Percentiles rank a stretch among this genome's conserved stretches.
phyloP scores from a whole-genome alignment of 495 filamentous ascomycete species.

The Annulohypoxylon moriforme region DNA sequence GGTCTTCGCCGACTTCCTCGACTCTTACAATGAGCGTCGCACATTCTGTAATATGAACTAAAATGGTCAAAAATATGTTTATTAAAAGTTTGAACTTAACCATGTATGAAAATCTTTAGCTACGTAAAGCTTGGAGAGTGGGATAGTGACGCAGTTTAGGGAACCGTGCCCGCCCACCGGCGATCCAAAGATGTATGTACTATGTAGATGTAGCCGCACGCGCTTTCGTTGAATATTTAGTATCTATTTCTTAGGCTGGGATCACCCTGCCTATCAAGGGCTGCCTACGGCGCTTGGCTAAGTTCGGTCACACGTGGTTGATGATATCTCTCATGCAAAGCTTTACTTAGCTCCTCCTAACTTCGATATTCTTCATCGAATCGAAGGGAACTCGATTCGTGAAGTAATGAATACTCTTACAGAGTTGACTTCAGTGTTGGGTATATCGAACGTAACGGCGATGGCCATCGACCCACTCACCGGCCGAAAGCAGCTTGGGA shows the following conservation, averaged over 20 bases:
- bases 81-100: conserved; percentile 2
- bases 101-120: conserved; percentile 2
- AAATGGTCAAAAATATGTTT: not conserved
- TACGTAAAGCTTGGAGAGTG: conserved; percentile 1
- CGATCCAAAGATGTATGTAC: conserved; percentile 5
- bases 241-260: conserved; percentile 3
- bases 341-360: not conserved
- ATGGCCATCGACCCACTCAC: conserved; percentile 25
- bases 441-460: conserved; percentile 40
- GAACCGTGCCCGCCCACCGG: conserved; percentile 9
- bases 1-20: not conserved
- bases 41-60: not conserved
- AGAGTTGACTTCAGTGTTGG: conserved; percentile 31
- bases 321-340: conserved; percentile 9
- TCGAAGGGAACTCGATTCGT: conserved; percentile 5
- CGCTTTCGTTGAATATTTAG: not conserved
- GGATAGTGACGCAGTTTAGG: conserved; percentile 1
- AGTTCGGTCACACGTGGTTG: conserved; percentile 19
- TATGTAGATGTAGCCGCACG: conserved; percentile 22
- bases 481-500: conserved; percentile 34
- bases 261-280: conserved; percentile 16
- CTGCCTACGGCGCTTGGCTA: not conserved
- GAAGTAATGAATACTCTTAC: conserved; percentile 34
- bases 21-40: conserved; percentile 3
- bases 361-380: conserved; percentile 5